Percentiles rank a stretch among this genome's conserved stretches.
Evolutionary conservation across 139 green algal genomes (phyloP).

Genomic region (Chlamydomonas incerta): DNA sequence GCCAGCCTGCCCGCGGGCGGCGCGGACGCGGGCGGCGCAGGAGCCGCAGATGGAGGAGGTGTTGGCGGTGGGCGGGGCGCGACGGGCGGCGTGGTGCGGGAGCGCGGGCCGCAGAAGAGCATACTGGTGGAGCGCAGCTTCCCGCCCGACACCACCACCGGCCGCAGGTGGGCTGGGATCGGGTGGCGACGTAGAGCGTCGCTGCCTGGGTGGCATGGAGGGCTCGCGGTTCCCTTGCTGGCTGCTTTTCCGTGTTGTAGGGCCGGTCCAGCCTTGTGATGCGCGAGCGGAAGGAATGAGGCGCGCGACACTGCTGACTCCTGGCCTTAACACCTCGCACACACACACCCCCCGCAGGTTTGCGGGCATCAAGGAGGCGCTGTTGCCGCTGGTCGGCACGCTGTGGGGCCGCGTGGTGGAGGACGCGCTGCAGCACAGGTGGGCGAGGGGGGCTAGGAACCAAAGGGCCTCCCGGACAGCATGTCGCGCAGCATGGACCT

Average conservation of each 20-base stretch:
- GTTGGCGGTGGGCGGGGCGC: neutral
- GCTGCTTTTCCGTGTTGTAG: too few species aligned
- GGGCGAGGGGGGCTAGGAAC: neutral
- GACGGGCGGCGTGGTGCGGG: neutral
- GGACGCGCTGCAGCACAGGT: slow-evolving; percentile 44
- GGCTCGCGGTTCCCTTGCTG: too few species aligned
- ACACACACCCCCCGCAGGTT: neutral
- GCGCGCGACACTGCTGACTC: too few species aligned
- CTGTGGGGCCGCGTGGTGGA: slow-evolving; percentile 57
- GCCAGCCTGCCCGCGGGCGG: slow-evolving; percentile 11
- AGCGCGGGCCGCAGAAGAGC: slow-evolving; percentile 56
- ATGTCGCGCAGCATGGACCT: neutral
- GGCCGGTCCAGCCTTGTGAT: too few species aligned
- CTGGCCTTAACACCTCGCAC: too few species aligned
- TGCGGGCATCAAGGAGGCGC: slow-evolving; percentile 7
- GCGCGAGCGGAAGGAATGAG: too few species aligned
- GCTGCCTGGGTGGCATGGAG: too few species aligned
- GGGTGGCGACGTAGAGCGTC: too few species aligned
- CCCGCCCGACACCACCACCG: slow-evolving; percentile 33
- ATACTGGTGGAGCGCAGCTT: slow-evolving; percentile 62
- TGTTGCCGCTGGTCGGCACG: slow-evolving; percentile 47
- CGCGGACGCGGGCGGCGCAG: neutral
- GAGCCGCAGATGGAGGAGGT: neutral
- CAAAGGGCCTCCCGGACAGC: neutral
- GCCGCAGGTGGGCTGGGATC: too few species aligned